Base-by-base conservation (phyloP, 2,329 filamentous ascomycete genomes). In the Pezicula carpinea region DNA sequence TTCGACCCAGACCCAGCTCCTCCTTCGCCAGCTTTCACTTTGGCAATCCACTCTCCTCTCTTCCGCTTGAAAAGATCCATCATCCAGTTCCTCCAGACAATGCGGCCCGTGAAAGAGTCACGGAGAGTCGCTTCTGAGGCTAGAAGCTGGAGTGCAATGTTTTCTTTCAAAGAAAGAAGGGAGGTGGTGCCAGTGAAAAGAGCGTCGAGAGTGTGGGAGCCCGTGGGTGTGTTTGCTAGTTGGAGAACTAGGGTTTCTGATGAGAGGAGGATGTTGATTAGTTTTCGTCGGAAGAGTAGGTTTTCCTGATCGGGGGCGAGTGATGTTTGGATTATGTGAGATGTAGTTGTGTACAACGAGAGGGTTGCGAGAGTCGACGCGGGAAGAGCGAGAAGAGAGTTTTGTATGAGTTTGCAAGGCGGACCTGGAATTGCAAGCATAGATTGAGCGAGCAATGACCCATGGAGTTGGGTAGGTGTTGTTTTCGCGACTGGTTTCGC, bases 371-470 rank as follows among this genome's bases (percentile, higher is more conserved):
- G 73, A 18, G 70, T 76, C 44, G 73, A 77, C 39, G 69, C 64
- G 10, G 74, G 70, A 54, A 86, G 74, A 4, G 79, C 72, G 17
- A 84, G 69, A 19, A 93, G 67, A n/a, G 85, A 80, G 14, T 83
- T 78, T 62, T 93, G 88, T 26, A 95, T 78, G 10, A 91, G 75
- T 43, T 80, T 80, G 47, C 79, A 76, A 2, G 91, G 72, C 1
- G 77, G 66, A 0, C 89, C 89, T 0, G 87, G 79, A 21, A 89
- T 83, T 6, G 79, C 70, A 43, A 97, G 80, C 72, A 99, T 85
- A 4, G 86, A 72, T 52, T 93, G 84, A 7, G 87, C 83, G 22
- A 99, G 77, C 39, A 96, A 76, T 17, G 88, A 89, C 50, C 86
- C 89, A 69, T 99, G 91, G 63, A 89, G 66, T 74, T 89, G 81